Base-by-base conservation (phyloP, 768 basidiomycete species). In the Lanmaoa pseudosensibilis region DNA sequence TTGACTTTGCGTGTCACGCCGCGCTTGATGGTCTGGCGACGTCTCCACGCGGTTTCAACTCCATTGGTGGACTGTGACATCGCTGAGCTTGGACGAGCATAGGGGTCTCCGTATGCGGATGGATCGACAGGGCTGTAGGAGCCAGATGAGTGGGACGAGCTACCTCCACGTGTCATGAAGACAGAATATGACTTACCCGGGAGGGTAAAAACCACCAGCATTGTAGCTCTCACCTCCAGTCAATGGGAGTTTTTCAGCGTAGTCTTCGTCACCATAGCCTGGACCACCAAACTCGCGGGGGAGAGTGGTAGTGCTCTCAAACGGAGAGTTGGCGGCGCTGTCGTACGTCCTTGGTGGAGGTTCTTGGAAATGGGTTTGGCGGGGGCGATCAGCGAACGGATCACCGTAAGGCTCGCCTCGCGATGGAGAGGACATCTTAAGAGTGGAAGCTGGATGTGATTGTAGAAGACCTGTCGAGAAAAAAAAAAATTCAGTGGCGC, bases 1-100 rank as follows among this genome's bases (percentile, higher is more conserved):
- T 92, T 90, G 77, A 98, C 90, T 69, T 89, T 92, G 65, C 92
- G 88, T n/a, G 93, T 95, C 23, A 94, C 92, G 56, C 92, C 88
- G 51, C 94, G 90, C 69, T 92, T 92, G 74, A 94, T 90, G 33
- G 90, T 93, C 73, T 96, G 93, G 53, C 93, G 87, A 56, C 90
- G 85, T 60, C 81, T 74, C 83, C 83, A 84, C 3, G 83, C 85
- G 48, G 75, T 82, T 56, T 87, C 85, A 48, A 75, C 75, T 33
- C 83, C 84, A 58, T 76, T 81, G 19, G 80, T 81, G 39, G 82
- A 80, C 19, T 78, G 75, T 0, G 84, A 85, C 44, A 80, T 73
- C 16, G 77, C 71, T 19, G 85, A 86, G 39, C 52, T 63, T 18
- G 78, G 88, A 65, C 77, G 85, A 57, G 66, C 43, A 63, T 86